These are phyloP conservation scores for Camelina laxa DNA, from an alignment of 345 rosid genomes.

Conservation along the genomic window DNA sequence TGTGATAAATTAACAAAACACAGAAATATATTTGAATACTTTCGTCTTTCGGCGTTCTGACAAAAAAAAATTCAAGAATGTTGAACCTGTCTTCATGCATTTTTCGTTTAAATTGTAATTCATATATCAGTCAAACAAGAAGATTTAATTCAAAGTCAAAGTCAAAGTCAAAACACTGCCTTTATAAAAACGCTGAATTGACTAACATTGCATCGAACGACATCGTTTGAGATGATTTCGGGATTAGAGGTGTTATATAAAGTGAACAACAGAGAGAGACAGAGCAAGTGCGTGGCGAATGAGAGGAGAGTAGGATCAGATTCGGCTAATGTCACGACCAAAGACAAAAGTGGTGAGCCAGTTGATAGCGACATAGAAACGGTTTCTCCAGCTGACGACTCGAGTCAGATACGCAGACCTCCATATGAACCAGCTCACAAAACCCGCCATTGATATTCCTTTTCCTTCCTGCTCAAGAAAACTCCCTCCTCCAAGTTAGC, in stretches of 20 bases:
- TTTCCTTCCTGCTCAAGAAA: constrained; percentile 64
- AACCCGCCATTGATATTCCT: constrained; percentile 85
- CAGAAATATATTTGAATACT: neutral
- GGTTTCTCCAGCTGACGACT: constrained; percentile 96
- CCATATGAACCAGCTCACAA: constrained; percentile 92
- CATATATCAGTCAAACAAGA: constrained; percentile 1
- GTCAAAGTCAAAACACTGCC: neutral
- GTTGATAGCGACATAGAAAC: constrained; percentile 90
- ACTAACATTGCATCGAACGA: constrained; percentile 4
- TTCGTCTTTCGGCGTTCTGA: too few relatives aligned
- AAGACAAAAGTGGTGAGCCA: constrained; percentile 94
- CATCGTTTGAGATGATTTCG: neutral
- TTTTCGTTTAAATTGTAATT: too few relatives aligned
- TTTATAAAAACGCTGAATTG: neutral
- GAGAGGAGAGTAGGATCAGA: constrained; percentile 39
- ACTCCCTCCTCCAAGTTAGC: constrained; percentile 5
- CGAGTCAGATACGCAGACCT: constrained; percentile 98
- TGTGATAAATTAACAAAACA: neutral
- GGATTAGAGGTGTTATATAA: neutral
- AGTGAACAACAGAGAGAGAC: neutral
- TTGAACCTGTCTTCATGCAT: too few relatives aligned
- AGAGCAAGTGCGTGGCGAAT: neutral
- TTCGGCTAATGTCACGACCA: constrained; percentile 89
- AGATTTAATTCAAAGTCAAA: neutral
- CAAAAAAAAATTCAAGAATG: neutral